Conservation (phyloP, 495 filamentous ascomycete genomes). For the Acidiella bohemica region DNA sequence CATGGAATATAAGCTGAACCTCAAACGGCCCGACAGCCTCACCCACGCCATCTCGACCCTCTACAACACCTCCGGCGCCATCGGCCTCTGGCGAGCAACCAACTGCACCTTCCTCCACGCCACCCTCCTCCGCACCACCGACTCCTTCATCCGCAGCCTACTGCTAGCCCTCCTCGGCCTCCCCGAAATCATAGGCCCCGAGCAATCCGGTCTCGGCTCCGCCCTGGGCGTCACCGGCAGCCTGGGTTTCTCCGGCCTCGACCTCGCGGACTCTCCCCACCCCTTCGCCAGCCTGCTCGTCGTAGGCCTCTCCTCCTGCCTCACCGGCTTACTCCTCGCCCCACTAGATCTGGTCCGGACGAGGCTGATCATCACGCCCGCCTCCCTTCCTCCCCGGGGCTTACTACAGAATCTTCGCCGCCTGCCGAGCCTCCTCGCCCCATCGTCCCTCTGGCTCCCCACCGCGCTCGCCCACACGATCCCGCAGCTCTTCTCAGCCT, state of each 20-base stretch:
- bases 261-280: constrained; percentile 56
- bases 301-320: constrained; percentile 66
- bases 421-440: constrained; percentile 65
- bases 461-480: constrained; percentile 78
- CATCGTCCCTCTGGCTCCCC: constrained; percentile 54
- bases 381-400: constrained; percentile 6
- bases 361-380: constrained; percentile 34
- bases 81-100: constrained; percentile 88
- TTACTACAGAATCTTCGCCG: constrained; percentile 1
- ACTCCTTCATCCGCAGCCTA: constrained; percentile 72
- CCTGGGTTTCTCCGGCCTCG: constrained; percentile 31
- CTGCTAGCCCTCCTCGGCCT: constrained; percentile 72
- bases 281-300: constrained; percentile 62
- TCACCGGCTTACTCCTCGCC: constrained; percentile 64
- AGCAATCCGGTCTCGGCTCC: constrained; percentile 24
- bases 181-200: constrained; percentile 40
- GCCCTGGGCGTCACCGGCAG: constrained; percentile 33
- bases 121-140: constrained; percentile 67
- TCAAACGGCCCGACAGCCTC: constrained; percentile 59
- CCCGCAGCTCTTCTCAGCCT: constrained; percentile 63
- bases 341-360: constrained; percentile 87
- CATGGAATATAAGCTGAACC: constrained; percentile 35
- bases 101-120: constrained; percentile 85
- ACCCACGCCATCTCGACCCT: constrained; percentile 67
- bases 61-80: constrained; percentile 78